Conservation (phyloP, 2,329 filamentous ascomycete species). For the Nemania bipapillata region DNA sequence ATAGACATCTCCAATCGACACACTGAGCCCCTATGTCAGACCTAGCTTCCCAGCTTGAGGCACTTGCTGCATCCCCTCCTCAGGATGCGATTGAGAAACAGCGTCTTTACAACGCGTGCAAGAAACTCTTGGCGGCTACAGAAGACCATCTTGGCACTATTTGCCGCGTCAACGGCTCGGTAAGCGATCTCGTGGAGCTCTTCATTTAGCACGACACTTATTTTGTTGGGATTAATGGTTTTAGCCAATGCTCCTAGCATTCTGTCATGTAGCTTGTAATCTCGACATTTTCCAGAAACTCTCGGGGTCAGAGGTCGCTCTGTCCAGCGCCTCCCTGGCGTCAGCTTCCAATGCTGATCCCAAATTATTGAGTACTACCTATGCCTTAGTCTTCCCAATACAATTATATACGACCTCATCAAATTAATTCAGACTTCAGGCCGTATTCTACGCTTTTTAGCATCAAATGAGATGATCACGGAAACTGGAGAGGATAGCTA, state of each 20-base stretch:
- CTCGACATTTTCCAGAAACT: not conserved
- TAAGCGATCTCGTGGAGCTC: not conserved
- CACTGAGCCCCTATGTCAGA: not conserved
- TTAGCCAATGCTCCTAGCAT: not conserved
- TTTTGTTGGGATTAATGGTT: not conserved
- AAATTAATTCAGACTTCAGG: not conserved
- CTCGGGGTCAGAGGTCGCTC: not conserved
- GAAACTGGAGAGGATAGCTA: not conserved
- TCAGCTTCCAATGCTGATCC: not conserved
- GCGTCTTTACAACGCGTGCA: constrained; percentile 1
- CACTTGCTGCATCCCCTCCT: not conserved
- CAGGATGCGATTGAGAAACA: not conserved
- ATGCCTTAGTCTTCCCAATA: not conserved
- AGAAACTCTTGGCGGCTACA: not conserved
- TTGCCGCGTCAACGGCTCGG: not conserved
- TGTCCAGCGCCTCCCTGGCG: not conserved
- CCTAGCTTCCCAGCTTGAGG: not conserved
- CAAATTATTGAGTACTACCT: not conserved
- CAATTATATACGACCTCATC: not conserved
- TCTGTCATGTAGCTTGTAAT: not conserved
- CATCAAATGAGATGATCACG: not conserved
- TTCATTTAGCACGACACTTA: not conserved
- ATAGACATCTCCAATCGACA: too few species aligned
- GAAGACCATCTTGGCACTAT: not conserved
- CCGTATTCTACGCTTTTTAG: not conserved